A percentile compares a stretch with the other conserved stretches of the same genome.
These are phyloP conservation scores for Gastrolobium bilobum DNA, from an alignment of 306 rosid genomes.

Conservation along the genomic window DNA sequence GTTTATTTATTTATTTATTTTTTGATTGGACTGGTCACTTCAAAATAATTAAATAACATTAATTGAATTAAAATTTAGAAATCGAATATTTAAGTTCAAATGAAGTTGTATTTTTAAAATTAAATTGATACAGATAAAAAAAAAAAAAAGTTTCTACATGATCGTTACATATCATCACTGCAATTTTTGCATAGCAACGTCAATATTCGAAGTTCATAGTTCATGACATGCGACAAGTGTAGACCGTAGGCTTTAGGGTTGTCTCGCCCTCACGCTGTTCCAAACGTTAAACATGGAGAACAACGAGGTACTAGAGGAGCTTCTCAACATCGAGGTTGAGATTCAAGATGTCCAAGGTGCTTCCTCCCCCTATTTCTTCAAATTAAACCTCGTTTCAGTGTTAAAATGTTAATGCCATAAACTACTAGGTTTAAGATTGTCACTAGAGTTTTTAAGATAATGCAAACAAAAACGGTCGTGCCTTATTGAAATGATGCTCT, in stretches of 20 bases:
- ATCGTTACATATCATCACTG: not conserved
- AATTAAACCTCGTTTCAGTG: not conserved
- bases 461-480: not conserved
- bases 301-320: constrained; percentile 71
- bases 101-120: no score
- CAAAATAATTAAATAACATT: no score
- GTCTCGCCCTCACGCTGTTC: constrained; percentile 6
- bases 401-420: constrained; percentile 6
- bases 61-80: no score
- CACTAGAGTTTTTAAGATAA: not conserved
- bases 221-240: not conserved
- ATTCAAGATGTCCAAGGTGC: constrained; percentile 85
- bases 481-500: not conserved
- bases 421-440: not conserved
- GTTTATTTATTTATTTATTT: no score
- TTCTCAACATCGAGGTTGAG: constrained; percentile 72
- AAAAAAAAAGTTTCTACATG: no score
- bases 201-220: not conserved
- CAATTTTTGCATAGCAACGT: not conserved
- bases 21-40: no score
- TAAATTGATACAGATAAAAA: no score
- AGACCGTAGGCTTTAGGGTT: constrained; percentile 18
- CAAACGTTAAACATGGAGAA: constrained; percentile 59
- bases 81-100: no score
- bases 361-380: constrained; percentile 12